Percentiles rank a stretch among this genome's conserved stretches.
phyloP scores from a whole-genome alignment of 2,329 filamentous ascomycete species.

The Macrophomina pseudophaseolina region DNA sequence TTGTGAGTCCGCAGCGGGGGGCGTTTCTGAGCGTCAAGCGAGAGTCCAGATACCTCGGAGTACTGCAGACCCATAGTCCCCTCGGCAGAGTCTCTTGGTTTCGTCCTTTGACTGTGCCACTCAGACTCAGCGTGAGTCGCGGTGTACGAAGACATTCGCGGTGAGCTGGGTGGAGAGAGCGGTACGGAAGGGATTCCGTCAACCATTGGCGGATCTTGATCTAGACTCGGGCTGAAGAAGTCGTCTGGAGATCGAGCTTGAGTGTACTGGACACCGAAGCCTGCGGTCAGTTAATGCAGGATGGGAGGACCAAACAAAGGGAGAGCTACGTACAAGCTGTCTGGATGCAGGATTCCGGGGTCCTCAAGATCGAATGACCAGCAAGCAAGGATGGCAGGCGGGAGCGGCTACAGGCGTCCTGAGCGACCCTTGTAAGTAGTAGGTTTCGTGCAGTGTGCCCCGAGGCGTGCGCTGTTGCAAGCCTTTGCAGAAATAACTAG shows the following conservation, averaged over 20 bases:
- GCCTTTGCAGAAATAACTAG: constrained; percentile 23
- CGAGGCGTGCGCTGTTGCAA: constrained; percentile 26
- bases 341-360: constrained; percentile 25
- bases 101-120: constrained; percentile 48
- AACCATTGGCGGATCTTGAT: constrained; percentile 41
- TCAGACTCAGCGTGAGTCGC: constrained; percentile 49
- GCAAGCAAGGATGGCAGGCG: constrained; percentile 24
- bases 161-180: constrained; percentile 56
- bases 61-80: constrained; percentile 47
- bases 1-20: constrained; percentile 51
- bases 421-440: constrained; percentile 25
- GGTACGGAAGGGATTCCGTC: constrained; percentile 53
- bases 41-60: constrained; percentile 41
- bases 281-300: constrained; percentile 23
- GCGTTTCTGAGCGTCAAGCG: constrained; percentile 42
- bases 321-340: constrained; percentile 22
- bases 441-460: constrained; percentile 27
- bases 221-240: constrained; percentile 4
- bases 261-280: constrained; percentile 18
- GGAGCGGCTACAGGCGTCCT: constrained; percentile 27
- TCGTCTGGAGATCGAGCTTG: constrained; percentile 18
- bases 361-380: constrained; percentile 27
- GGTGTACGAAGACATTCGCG: constrained; percentile 56
- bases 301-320: constrained; percentile 23
- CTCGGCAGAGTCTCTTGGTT: constrained; percentile 42